A percentile compares a stretch with the other conserved stretches of the same genome.
These are phyloP conservation scores for Kodamaea laetipori DNA, from an alignment of 805 yeast genomes.

Conservation along the genomic window DNA sequence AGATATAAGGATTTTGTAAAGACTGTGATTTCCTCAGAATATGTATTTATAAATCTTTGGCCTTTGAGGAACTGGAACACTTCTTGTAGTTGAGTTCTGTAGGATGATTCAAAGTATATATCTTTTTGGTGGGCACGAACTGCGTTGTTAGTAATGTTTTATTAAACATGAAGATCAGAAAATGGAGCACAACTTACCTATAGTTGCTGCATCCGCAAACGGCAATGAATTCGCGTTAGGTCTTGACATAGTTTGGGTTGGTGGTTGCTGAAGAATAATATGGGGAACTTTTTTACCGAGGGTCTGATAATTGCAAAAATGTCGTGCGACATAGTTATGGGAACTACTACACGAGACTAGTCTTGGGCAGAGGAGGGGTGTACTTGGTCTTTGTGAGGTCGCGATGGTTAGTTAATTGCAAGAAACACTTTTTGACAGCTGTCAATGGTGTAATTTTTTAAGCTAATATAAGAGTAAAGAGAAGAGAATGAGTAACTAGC, in stretches of 20 bases:
- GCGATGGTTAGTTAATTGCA: too few species aligned
- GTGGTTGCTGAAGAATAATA: too few species aligned
- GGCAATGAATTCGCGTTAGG: slow-evolving; percentile 40
- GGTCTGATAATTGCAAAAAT: too few species aligned
- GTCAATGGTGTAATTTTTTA: too few species aligned
- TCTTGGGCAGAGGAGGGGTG: too few species aligned
- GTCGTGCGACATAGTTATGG: too few species aligned
- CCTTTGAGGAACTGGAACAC: slow-evolving; percentile 57
- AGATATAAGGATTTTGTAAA: slow-evolving; percentile 64
- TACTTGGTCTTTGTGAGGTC: too few species aligned
- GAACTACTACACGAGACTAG: too few species aligned
- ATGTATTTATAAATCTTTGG: slow-evolving; percentile 63
- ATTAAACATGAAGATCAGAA: background rate
- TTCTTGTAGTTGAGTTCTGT: slow-evolving; percentile 57
- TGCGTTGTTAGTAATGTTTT: slow-evolving; percentile 27
- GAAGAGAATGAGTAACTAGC: too few species aligned
- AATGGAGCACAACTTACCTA: slow-evolving; percentile 53
- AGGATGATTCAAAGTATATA: slow-evolving; percentile 60
- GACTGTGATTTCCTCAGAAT: slow-evolving; percentile 62
- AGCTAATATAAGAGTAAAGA: too few species aligned
- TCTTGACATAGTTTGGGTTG: slow-evolving; percentile 8
- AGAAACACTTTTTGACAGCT: too few species aligned
- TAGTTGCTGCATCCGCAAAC: slow-evolving; percentile 85
- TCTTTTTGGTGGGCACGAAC: slow-evolving; percentile 94
- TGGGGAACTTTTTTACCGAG: too few species aligned